Conservation (phyloP, 208 protist species). For the Lotmaria passim region DNA sequence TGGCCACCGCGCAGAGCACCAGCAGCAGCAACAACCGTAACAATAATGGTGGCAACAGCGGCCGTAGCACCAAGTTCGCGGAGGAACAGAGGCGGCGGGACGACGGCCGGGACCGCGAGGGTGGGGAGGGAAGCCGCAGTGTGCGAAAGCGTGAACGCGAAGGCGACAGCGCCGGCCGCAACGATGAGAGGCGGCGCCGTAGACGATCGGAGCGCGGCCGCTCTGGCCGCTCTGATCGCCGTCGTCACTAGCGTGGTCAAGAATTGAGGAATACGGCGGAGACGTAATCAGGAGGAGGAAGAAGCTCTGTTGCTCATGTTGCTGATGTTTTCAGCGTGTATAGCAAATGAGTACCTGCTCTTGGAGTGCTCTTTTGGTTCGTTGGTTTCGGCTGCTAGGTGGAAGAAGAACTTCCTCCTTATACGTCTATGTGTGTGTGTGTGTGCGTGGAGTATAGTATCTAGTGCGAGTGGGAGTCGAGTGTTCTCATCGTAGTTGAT, state of each 20-base stretch:
- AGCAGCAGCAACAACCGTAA: not conserved
- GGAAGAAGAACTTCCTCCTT: no score
- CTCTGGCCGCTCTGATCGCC: not conserved
- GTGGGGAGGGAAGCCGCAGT: constrained; percentile 19
- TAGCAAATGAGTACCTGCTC: not conserved
- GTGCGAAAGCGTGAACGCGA: constrained; percentile 4
- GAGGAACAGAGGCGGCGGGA: not conserved
- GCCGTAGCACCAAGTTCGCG: not conserved
- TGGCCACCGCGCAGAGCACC: no score
- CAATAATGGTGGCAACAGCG: not conserved
- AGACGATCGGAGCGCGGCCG: not conserved
- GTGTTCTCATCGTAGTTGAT: no score
- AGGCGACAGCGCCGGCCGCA: not conserved
- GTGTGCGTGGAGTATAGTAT: no score
- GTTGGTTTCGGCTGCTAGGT: no score
- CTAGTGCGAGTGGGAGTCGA: no score
- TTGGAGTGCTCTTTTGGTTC: no score
- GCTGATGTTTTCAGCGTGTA: no score
- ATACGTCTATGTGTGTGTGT: not conserved
- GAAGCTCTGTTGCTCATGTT: not conserved
- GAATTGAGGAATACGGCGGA: not conserved
- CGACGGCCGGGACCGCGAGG: constrained; percentile 9
- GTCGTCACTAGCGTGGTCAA: not conserved
- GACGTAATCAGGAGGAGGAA: not conserved
- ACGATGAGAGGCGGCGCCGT: not conserved